These are phyloP conservation scores for Vitellaria paradoxa DNA, from an alignment of 179 eudicot genomes.

Conservation along the genomic window DNA sequence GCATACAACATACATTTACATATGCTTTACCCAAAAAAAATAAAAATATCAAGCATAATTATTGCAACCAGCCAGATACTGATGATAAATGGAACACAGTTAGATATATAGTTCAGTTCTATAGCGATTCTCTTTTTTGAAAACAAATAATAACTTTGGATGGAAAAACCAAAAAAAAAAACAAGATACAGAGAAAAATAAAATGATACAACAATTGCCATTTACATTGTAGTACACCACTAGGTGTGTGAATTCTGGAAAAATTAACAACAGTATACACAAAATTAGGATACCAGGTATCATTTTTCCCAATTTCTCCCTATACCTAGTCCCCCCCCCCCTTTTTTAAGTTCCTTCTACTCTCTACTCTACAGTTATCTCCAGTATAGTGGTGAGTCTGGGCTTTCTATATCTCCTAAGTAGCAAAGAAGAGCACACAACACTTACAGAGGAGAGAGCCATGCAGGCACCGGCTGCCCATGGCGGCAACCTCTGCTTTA, in stretches of 20 bases:
- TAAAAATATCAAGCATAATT: neutral
- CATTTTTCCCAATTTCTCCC: neutral
- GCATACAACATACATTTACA: no score
- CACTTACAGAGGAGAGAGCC: conserved; percentile 92
- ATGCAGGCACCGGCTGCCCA: conserved; percentile 98
- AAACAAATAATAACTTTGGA: neutral
- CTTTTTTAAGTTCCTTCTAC: neutral
- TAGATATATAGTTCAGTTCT: no score
- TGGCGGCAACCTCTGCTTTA: conserved; percentile 67
- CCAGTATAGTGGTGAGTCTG: conserved; percentile 71
- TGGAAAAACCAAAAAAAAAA: neutral
- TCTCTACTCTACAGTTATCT: conserved; percentile 69
- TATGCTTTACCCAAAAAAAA: neutral
- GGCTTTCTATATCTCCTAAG: conserved; percentile 81
- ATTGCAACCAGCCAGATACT: neutral
- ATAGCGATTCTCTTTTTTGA: no score
- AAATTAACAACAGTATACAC: conserved; percentile 7
- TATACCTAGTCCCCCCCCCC: neutral
- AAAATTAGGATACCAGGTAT: conserved; percentile 4
- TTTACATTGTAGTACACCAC: conserved; percentile 8
- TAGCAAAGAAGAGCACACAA: conserved; percentile 92
- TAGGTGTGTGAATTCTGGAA: neutral
- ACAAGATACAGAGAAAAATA: no score
- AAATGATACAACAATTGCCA: conserved; percentile 9
- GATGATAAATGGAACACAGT: no score